phyloP scores from a whole-genome alignment of 805 yeast genomes.

The Wickerhamomyces rabaulensis region DNA sequence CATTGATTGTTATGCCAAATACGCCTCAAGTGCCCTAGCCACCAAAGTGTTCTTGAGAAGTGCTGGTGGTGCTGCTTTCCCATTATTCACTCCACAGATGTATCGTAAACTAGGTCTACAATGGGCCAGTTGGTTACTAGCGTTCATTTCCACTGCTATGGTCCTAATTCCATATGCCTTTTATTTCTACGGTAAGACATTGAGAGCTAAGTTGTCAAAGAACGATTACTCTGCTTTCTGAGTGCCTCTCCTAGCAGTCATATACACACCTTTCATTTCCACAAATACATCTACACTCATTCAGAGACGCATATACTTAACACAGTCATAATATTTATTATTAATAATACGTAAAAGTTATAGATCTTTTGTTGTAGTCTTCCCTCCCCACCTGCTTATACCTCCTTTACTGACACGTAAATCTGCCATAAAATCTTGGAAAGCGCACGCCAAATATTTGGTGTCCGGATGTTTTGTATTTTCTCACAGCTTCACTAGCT shows the following conservation, averaged over 20 bases:
- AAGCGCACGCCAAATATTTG: too few relatives aligned
- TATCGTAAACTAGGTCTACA: slow-evolving; percentile 66
- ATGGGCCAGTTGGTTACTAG: slow-evolving; percentile 79
- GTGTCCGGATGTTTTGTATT: neutral
- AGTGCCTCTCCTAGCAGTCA: neutral
- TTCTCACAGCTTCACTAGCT: too few relatives aligned
- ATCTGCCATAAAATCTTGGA: too few relatives aligned
- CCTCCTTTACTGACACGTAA: too few relatives aligned
- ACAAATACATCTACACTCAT: neutral
- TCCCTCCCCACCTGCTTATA: too few relatives aligned
- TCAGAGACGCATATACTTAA: neutral
- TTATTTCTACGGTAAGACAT: slow-evolving; percentile 56
- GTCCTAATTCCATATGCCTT: slow-evolving; percentile 66
- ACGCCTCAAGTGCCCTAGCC: slow-evolving; percentile 76
- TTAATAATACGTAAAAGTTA: neutral
- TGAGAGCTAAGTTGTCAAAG: slow-evolving; percentile 63
- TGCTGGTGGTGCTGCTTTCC: slow-evolving; percentile 86
- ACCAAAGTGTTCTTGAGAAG: slow-evolving; percentile 76
- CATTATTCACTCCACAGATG: slow-evolving; percentile 78
- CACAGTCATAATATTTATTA: neutral
- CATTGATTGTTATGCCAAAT: slow-evolving; percentile 82
- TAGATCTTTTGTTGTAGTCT: neutral
- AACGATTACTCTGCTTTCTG: slow-evolving; percentile 46
- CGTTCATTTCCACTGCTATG: slow-evolving; percentile 76
- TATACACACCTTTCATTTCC: neutral